These are phyloP conservation scores for Oryza australiensis DNA, from an alignment of 176 grass and related monocot species.

Conservation along the genomic window DNA sequence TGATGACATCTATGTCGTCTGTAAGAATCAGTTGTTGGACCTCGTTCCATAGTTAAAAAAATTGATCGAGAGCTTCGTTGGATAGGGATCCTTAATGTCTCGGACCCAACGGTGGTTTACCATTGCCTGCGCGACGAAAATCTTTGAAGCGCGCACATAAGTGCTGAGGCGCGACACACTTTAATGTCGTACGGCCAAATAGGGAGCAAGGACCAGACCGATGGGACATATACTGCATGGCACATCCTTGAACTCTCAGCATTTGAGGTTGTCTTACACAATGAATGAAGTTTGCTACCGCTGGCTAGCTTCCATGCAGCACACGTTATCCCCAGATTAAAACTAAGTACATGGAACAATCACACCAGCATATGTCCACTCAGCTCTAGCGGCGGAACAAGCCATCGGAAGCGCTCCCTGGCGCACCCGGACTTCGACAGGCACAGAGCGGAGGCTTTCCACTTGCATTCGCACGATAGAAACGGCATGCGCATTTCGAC, in stretches of 20 bases:
- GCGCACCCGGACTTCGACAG: neutral
- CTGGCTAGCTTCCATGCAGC: too few species aligned
- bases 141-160: too few species aligned
- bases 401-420: neutral
- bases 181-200: neutral
- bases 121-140: too few species aligned
- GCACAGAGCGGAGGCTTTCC: neutral
- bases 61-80: too few species aligned
- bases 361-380: neutral
- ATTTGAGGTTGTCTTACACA: neutral
- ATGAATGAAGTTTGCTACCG: neutral
- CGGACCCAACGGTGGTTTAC: too few species aligned
- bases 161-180: too few species aligned
- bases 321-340: neutral
- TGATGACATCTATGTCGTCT: too few species aligned
- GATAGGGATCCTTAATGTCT: too few species aligned
- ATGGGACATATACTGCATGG: neutral
- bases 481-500: slow-evolving; percentile 3
- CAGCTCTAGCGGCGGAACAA: neutral
- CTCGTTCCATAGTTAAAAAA: too few species aligned
- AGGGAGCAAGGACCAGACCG: neutral
- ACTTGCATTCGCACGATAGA: neutral
- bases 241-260: neutral
- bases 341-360: neutral
- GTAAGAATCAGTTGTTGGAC: too few species aligned